Percentiles rank a stretch among this genome's conserved stretches.
phyloP scores from a whole-genome alignment of 2,329 filamentous ascomycete species.

The Cytospora mali region DNA sequence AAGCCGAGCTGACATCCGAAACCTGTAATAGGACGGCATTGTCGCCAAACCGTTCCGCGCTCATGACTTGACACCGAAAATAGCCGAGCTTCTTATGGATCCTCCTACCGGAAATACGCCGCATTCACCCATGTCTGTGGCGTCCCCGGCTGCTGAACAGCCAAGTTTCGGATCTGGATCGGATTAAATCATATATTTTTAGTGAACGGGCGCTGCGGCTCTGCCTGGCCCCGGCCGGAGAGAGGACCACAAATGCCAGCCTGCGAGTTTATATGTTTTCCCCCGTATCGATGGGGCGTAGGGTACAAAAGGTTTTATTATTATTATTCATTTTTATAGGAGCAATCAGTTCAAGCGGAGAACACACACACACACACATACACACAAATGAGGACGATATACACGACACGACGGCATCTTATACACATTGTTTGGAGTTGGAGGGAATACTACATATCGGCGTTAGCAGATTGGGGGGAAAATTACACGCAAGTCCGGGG shows the following conservation, averaged over 20 bases:
- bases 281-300: background rate
- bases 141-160: background rate
- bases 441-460: background rate
- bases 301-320: background rate
- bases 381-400: background rate
- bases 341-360: background rate
- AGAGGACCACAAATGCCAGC: too few relatives aligned
- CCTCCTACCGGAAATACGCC: constrained; percentile 15
- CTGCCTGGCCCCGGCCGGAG: too few relatives aligned
- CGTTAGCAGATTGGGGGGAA: background rate
- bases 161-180: background rate
- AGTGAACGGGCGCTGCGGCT: background rate
- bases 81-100: constrained; percentile 57
- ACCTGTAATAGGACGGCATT: constrained; percentile 62
- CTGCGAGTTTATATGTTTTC: too few relatives aligned
- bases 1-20: constrained; percentile 22
- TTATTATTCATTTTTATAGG: too few relatives aligned
- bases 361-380: too few relatives aligned
- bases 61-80: constrained; percentile 68
- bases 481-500: background rate
- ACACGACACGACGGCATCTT: background rate
- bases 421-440: background rate
- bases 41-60: constrained; percentile 82
- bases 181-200: background rate
- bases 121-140: constrained; percentile 15